phyloP scores from a whole-genome alignment of 2,329 filamentous ascomycete species.

The Ophiostoma triangulosporum region DNA sequence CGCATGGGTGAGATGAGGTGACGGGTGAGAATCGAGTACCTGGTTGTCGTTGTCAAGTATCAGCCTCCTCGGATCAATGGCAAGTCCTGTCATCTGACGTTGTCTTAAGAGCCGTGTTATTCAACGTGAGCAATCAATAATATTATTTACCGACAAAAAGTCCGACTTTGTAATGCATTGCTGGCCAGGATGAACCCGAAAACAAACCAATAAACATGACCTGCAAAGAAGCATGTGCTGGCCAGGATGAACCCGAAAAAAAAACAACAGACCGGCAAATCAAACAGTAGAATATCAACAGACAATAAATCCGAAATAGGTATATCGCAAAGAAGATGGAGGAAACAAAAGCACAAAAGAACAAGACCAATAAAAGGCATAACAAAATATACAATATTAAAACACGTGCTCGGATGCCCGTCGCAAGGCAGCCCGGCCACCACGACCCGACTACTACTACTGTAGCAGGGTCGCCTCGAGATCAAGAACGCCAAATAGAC shows the following conservation, averaged over 20 bases:
- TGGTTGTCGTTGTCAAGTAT: not conserved
- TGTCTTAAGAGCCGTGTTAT: too few relatives aligned
- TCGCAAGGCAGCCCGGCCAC: not conserved
- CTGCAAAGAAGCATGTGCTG: too few relatives aligned
- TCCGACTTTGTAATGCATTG: too few relatives aligned
- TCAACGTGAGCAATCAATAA: too few relatives aligned
- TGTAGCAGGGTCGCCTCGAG: constrained; percentile 45
- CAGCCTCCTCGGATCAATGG: too few relatives aligned
- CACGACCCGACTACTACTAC: constrained; percentile 18
- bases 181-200: too few relatives aligned
- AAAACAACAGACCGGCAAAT: not conserved
- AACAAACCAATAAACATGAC: too few relatives aligned
- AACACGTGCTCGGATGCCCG: not conserved
- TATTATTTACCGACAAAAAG: too few relatives aligned
- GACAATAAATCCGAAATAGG: not conserved
- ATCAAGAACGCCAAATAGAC: constrained; percentile 48
- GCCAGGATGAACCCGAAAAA: too few relatives aligned
- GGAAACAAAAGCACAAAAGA: not conserved
- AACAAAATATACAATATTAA: not conserved
- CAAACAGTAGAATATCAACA: not conserved
- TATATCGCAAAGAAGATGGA: not conserved
- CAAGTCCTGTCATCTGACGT: too few relatives aligned
- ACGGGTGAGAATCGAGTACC: not conserved
- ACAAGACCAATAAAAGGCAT: not conserved
- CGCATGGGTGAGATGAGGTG: not conserved